Conservation (phyloP, 192 early-diverging fungal species). For the Oehlia diaphana region DNA sequence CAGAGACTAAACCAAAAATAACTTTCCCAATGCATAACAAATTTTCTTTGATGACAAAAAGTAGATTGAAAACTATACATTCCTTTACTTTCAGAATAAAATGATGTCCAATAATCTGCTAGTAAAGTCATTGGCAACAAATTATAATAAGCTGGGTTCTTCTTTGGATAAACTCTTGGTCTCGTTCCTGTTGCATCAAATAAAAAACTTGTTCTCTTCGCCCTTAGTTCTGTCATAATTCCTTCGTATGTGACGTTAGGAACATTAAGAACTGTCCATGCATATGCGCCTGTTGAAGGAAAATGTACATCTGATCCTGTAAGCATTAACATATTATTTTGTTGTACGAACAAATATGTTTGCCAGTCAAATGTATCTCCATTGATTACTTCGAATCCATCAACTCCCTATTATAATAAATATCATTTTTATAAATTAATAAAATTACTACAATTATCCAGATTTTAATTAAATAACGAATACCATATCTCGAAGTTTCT, state of each 20-base stretch:
- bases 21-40: slow-evolving; percentile 44
- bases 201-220: slow-evolving; percentile 60
- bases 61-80: slow-evolving; percentile 72
- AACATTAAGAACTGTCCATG: slow-evolving; percentile 61
- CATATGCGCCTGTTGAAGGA: slow-evolving; percentile 55
- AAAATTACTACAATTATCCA: too few relatives aligned
- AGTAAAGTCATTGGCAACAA: slow-evolving; percentile 55
- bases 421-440: background rate
- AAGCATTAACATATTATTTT: slow-evolving; percentile 53
- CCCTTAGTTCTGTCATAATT: slow-evolving; percentile 60
- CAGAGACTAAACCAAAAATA: slow-evolving; percentile 50
- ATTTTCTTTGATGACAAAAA: slow-evolving; percentile 58
- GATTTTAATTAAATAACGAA: too few relatives aligned
- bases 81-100: slow-evolving; percentile 58
- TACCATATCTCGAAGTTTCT: slow-evolving; percentile 53
- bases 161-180: slow-evolving; percentile 40
- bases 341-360: slow-evolving; percentile 51
- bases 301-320: slow-evolving; percentile 68
- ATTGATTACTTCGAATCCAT: slow-evolving; percentile 70
- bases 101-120: slow-evolving; percentile 60
- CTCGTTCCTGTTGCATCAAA: slow-evolving; percentile 69
- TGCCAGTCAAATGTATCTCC: slow-evolving; percentile 58
- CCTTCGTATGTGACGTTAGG: slow-evolving; percentile 42
- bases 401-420: slow-evolving; percentile 49
- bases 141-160: slow-evolving; percentile 35